Conservation (phyloP, 306 rosid species). For the Hippophae gyantsensis region DNA sequence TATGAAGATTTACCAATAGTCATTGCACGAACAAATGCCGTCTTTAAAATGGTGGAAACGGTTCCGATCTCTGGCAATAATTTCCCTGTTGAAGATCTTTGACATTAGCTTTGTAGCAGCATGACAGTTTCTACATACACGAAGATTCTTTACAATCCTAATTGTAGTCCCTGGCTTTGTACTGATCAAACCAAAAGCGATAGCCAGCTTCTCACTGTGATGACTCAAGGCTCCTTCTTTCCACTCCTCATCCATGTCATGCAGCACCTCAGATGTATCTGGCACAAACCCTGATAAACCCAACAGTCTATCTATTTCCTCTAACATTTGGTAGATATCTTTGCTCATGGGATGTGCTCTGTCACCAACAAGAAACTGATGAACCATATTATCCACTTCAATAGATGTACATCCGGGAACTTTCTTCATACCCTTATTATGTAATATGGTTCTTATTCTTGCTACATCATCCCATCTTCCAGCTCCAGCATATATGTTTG, state of each 20-base stretch:
- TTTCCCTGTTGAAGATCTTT: constrained; percentile 67
- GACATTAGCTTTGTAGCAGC: constrained; percentile 69
- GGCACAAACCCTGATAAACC: constrained; percentile 49
- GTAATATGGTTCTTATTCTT: constrained; percentile 57
- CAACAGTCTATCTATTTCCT: constrained; percentile 56
- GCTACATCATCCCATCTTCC: constrained; percentile 83
- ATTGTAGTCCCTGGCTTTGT: constrained; percentile 69
- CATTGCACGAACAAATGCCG: constrained; percentile 68
- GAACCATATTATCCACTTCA: constrained; percentile 62
- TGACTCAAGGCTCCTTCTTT: constrained; percentile 76
- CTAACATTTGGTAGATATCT: constrained; percentile 46
- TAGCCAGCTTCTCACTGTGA: constrained; percentile 81
- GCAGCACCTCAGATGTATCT: constrained; percentile 70
- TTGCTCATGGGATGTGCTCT: constrained; percentile 48
- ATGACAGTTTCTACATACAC: constrained; percentile 79
- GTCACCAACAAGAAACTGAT: constrained; percentile 82
- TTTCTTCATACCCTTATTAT: constrained; percentile 73
- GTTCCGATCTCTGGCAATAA: constrained; percentile 76
- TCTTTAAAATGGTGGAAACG: constrained; percentile 80
- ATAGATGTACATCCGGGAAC: constrained; percentile 83
- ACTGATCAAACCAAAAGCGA: constrained; percentile 74
- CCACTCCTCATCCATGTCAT: constrained; percentile 77
- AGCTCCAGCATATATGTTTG: constrained; percentile 77
- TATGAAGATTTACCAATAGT: constrained; percentile 42
- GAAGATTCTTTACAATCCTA: constrained; percentile 74